Evolutionary conservation across 139 green algal genomes (phyloP).

Genomic region (Closterium sp.): DNA sequence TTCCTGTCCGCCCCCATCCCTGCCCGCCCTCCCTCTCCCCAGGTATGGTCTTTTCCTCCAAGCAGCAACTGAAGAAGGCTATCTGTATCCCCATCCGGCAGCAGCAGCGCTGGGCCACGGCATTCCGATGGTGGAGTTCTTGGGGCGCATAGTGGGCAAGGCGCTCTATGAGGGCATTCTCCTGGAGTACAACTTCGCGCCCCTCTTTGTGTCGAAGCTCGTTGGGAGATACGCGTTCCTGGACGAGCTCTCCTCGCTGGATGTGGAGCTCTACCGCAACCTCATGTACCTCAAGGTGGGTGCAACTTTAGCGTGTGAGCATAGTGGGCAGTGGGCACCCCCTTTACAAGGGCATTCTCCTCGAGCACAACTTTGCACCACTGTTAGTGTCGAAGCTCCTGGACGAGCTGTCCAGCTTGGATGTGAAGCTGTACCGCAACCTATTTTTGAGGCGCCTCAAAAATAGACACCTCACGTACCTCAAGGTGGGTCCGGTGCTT

Average conservation of each 20-base stretch:
- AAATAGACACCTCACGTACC: slow-evolving; percentile 70
- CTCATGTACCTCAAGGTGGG: slow-evolving; percentile 60
- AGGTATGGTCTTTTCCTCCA: no score
- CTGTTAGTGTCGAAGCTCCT: slow-evolving; percentile 85
- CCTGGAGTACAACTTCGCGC: slow-evolving; percentile 81
- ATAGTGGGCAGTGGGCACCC: slow-evolving; percentile 58
- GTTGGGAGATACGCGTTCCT: slow-evolving; percentile 60
- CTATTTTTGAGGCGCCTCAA: no score
- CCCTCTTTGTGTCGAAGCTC: slow-evolving; percentile 80
- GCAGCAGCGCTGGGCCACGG: slow-evolving; percentile 45
- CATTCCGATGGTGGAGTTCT: slow-evolving; percentile 68
- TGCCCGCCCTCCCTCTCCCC: no score
- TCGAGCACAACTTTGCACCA: slow-evolving; percentile 80
- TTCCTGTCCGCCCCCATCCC: neutral
- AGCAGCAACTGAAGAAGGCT: no score
- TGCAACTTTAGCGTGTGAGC: slow-evolving; percentile 54
- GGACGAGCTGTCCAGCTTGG: slow-evolving; percentile 83
- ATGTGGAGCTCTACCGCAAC: slow-evolving; percentile 78
- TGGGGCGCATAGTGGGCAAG: slow-evolving; percentile 63
- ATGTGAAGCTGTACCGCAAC: slow-evolving; percentile 78
- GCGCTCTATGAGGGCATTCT: slow-evolving; percentile 82
- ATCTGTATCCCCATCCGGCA: no score
- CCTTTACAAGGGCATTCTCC: slow-evolving; percentile 80
- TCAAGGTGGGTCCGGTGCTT: slow-evolving; percentile 35
- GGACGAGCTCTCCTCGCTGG: slow-evolving; percentile 83